A percentile compares a stretch with the other conserved stretches of the same genome.
Conservation (phyloP, 169 alveolate species). For the Plasmodium billcollinsi region DNA sequence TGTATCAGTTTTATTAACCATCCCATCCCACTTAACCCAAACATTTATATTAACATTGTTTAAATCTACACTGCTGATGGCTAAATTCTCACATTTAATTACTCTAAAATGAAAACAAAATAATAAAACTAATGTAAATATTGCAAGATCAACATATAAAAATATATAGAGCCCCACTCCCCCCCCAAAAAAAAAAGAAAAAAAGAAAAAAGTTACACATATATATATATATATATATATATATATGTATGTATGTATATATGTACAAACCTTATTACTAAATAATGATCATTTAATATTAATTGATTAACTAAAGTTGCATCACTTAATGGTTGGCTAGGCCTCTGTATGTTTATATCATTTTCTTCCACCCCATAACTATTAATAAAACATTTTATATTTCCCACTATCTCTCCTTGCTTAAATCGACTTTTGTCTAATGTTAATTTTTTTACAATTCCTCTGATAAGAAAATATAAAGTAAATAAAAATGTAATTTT, state of each 20-base stretch:
- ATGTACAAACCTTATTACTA: slow-evolving; percentile 76
- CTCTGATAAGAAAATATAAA: slow-evolving; percentile 31
- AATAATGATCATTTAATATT: slow-evolving; percentile 76
- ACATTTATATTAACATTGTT: slow-evolving; percentile 89
- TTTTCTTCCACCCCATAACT: slow-evolving; percentile 80
- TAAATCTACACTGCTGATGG: slow-evolving; percentile 87
- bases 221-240: slow-evolving; percentile 70
- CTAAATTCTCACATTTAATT: slow-evolving; percentile 87
- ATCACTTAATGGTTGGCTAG: slow-evolving; percentile 81
- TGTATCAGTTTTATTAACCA: slow-evolving; percentile 81
- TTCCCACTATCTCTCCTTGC: slow-evolving; percentile 87
- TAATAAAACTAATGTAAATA: slow-evolving; percentile 65
- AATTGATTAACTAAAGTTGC: slow-evolving; percentile 81
- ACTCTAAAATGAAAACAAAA: slow-evolving; percentile 77
- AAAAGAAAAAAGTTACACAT: background rate
- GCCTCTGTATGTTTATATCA: slow-evolving; percentile 76
- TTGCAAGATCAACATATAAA: background rate
- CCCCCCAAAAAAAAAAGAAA: background rate
- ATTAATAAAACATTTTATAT: slow-evolving; percentile 82
- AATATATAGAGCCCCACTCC: background rate
- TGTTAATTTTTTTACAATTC: slow-evolving; percentile 81
- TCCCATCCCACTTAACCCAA: slow-evolving; percentile 92
- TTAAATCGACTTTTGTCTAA: slow-evolving; percentile 81
- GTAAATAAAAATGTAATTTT: background rate
- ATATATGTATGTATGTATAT: no score